These are phyloP conservation scores for Elongisporangium senticosum DNA, from an alignment of 352 stramenopile genomes.

Conservation along the genomic window DNA sequence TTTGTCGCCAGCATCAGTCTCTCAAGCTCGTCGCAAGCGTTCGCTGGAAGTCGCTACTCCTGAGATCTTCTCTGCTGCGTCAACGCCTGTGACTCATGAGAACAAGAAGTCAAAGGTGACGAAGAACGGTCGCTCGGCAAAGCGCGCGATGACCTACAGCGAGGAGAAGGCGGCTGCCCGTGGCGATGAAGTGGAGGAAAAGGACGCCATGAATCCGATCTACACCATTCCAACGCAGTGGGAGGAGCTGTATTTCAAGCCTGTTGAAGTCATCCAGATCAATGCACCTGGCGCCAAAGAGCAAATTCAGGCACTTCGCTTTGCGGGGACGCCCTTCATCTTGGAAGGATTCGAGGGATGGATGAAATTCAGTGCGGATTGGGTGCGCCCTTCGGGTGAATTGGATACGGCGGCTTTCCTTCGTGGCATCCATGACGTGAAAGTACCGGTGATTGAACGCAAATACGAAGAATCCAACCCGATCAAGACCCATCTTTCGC, in stretches of 20 bases:
- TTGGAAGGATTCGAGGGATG: constrained; percentile 58
- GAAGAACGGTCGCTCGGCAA: not conserved
- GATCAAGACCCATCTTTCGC: constrained; percentile 64
- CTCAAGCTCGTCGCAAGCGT: not conserved
- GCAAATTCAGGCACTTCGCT: constrained; percentile 53
- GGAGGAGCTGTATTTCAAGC: constrained; percentile 59
- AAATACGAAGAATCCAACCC: constrained; percentile 77
- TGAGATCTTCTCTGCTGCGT: not conserved
- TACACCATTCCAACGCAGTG: constrained; percentile 67
- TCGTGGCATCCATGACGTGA: constrained; percentile 67
- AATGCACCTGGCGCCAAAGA: constrained; percentile 44
- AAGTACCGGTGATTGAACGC: constrained; percentile 69
- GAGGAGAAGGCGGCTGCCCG: not conserved
- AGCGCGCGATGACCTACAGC: not conserved
- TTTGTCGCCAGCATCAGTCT: not conserved
- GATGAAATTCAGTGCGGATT: constrained; percentile 60
- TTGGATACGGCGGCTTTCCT: constrained; percentile 58
- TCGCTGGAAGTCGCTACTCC: not conserved
- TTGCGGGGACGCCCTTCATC: constrained; percentile 65
- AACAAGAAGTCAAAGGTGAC: not conserved
- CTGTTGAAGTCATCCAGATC: constrained; percentile 65
- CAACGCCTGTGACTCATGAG: not conserved
- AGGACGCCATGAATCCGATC: constrained; percentile 38
- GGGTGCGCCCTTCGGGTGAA: constrained; percentile 49
- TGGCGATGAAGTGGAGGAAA: constrained; percentile 15